Evolutionary conservation across 371 early-diverging fungal species (phyloP).

Genomic region (Mucor indicus): DNA sequence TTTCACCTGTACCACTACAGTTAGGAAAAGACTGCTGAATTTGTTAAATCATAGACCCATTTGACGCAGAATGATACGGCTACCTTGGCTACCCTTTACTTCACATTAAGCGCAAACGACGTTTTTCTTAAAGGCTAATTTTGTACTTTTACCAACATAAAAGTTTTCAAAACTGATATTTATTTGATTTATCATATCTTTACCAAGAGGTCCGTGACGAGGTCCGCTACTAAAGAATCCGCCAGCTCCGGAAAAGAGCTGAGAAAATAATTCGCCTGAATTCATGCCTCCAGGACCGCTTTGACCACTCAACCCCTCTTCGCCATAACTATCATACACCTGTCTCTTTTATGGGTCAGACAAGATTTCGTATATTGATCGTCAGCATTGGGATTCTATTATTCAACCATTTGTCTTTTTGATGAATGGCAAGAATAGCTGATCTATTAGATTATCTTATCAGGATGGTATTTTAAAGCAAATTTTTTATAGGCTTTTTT

Average conservation of each 20-base stretch:
- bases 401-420: too few species aligned
- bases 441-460: constrained; percentile 58
- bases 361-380: constrained; percentile 92
- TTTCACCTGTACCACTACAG: constrained; percentile 87
- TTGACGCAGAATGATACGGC: constrained; percentile 83
- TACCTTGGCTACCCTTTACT: constrained; percentile 66
- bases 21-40: constrained; percentile 89
- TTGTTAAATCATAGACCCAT: constrained; percentile 97
- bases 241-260: constrained; percentile 66
- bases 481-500: constrained; percentile 90
- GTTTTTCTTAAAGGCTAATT: constrained; percentile 84
- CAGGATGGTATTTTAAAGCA: constrained; percentile 95
- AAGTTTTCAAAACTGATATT: constrained; percentile 91
- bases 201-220: constrained; percentile 48
- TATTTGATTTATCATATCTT: constrained; percentile 74
- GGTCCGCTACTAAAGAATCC: constrained; percentile 73
- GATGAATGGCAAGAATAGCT: background rate
- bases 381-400: constrained; percentile 72
- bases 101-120: constrained; percentile 79
- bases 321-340: constrained; percentile 73
- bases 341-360: constrained; percentile 78
- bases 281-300: constrained; percentile 55
- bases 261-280: constrained; percentile 46
- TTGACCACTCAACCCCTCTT: constrained; percentile 74
- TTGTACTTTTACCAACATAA: constrained; percentile 88